These are phyloP conservation scores for Aspergillus baeticus DNA, from an alignment of 495 filamentous ascomycete species.

Conservation along the genomic window DNA sequence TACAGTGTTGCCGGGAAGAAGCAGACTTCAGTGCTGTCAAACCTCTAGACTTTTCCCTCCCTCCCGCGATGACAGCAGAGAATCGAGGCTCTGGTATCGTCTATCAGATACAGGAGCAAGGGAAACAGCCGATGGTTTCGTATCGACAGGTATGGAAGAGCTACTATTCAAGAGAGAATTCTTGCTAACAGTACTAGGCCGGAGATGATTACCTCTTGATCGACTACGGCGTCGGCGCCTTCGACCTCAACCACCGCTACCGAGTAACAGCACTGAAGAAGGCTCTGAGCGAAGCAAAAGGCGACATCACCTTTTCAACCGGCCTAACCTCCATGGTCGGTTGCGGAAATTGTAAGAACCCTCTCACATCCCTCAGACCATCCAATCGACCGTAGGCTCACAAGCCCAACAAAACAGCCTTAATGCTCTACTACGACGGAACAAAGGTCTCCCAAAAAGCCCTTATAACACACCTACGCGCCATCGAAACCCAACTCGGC, in stretches of 20 bases:
- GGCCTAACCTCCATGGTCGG: conserved; percentile 47
- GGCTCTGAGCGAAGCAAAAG: conserved; percentile 28
- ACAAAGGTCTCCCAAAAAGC: conserved; percentile 32
- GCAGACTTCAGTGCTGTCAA: conserved; percentile 12
- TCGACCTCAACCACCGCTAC: conserved; percentile 52
- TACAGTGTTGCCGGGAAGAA: conserved; percentile 14
- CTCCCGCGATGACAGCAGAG: conserved; percentile 10
- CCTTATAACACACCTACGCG: conserved; percentile 29
- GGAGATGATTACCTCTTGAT: conserved; percentile 55
- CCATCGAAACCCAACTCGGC: conserved; percentile 30
- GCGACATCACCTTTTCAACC: conserved; percentile 32
- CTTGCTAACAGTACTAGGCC: conserved; percentile 27
- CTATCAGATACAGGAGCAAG: conserved; percentile 35
- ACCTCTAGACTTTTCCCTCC: conserved; percentile 9
- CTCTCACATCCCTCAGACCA: neutral
- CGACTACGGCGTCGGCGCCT: conserved; percentile 50
- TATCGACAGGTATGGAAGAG: conserved; percentile 44
- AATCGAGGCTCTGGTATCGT: conserved; percentile 35
- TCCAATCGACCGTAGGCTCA: neutral
- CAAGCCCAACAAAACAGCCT: conserved; percentile 23
- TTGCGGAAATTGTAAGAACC: conserved; percentile 41
- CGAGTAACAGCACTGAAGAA: conserved; percentile 48
- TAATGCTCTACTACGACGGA: conserved; percentile 50
- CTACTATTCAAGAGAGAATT: neutral
- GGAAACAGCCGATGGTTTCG: conserved; percentile 39